These are phyloP conservation scores for Colletotrichum sp. DNA, from an alignment of 2,329 filamentous ascomycete genomes.

Conservation along the genomic window DNA sequence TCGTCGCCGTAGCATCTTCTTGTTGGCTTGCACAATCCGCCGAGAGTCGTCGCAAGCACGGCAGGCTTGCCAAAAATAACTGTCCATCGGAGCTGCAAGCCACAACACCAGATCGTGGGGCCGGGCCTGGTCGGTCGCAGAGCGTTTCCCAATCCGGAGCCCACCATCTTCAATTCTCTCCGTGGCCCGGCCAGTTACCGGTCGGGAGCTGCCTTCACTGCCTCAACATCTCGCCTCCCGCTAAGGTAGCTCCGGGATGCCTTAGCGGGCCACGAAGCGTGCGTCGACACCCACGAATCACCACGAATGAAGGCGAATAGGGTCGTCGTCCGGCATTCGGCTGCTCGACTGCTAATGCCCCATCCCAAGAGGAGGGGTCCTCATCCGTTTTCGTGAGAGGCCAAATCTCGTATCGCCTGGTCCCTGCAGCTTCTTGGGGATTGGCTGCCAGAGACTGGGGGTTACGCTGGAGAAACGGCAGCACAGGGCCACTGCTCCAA, in stretches of 20 bases:
- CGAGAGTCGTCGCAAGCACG: neutral
- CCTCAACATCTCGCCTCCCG: neutral
- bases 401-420: constrained; percentile 15
- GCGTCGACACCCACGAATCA: neutral
- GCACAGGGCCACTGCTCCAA: constrained; percentile 2
- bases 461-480: neutral
- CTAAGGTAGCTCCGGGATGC: neutral
- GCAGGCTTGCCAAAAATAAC: constrained; percentile 1
- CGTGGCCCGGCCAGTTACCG: neutral
- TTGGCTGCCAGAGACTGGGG: constrained; percentile 11
- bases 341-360: neutral
- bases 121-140: neutral
- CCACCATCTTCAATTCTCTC: neutral
- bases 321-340: constrained; percentile 12
- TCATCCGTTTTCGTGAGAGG: neutral
- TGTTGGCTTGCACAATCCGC: neutral
- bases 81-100: neutral
- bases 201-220: neutral
- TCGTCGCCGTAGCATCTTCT: neutral
- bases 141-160: neutral
- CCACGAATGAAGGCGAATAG: neutral
- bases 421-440: constrained; percentile 10
- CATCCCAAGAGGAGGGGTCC: neutral
- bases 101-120: constrained; percentile 5
- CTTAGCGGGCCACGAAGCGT: constrained; percentile 10